phyloP scores from a whole-genome alignment of 2,329 filamentous ascomycete genomes.

The Pestalotiopsis sp. region DNA sequence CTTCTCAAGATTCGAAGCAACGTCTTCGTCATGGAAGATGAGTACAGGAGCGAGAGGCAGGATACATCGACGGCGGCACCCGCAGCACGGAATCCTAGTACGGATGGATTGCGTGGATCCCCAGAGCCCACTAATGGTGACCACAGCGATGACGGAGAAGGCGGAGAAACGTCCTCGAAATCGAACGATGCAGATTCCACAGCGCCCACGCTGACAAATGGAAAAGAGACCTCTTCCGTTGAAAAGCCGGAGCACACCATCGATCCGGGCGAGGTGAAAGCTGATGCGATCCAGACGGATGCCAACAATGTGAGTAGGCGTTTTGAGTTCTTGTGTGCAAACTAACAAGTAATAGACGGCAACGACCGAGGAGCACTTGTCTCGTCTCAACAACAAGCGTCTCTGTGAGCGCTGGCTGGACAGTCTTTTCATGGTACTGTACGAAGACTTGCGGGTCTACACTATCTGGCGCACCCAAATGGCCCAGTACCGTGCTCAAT shows the following conservation, averaged over 20 bases:
- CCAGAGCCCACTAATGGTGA: constrained; percentile 61
- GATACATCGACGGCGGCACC: constrained; percentile 51
- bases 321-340: background rate
- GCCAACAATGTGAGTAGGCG: constrained; percentile 22
- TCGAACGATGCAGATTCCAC: constrained; percentile 35
- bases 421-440: constrained; percentile 98
- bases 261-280: constrained; percentile 76
- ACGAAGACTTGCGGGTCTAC: constrained; percentile 96
- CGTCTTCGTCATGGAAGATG: constrained; percentile 99
- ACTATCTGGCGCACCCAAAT: constrained; percentile 99
- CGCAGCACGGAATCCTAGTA: constrained; percentile 72
- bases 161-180: constrained; percentile 28
- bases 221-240: constrained; percentile 46
- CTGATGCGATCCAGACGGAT: constrained; percentile 49
- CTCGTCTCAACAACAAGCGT: constrained; percentile 94
- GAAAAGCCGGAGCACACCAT: constrained; percentile 83
- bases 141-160: constrained; percentile 32
- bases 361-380: constrained; percentile 73
- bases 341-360: constrained; percentile 49
- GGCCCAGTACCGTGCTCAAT: constrained; percentile 90
- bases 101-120: constrained; percentile 74
- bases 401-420: constrained; percentile 98
- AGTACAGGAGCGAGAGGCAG: constrained; percentile 89
- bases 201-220: constrained; percentile 40
- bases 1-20: constrained; percentile 92